A percentile compares a stretch with the other conserved stretches of the same genome.
phyloP scores from a whole-genome alignment of 805 yeast genomes.

The Cyberlindnera petersonii region DNA sequence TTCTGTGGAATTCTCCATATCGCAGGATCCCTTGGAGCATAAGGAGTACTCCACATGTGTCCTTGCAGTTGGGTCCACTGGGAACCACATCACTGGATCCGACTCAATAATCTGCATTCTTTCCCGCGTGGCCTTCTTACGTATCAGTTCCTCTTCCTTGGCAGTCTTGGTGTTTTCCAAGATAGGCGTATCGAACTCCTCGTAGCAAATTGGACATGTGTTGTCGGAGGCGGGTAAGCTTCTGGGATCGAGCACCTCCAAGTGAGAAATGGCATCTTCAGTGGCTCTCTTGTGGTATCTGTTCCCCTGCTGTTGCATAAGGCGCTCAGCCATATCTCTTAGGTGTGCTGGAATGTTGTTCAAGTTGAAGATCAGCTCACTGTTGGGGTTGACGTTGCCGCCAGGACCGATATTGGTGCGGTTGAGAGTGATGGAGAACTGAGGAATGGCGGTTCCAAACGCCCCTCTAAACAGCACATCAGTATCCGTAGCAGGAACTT shows the following conservation, averaged over 20 bases:
- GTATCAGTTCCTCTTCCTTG: conserved; percentile 8
- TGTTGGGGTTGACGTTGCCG: conserved; percentile 10
- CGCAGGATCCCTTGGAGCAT: neutral
- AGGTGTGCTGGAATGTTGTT: conserved; percentile 15
- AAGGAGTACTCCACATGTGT: conserved; percentile 10
- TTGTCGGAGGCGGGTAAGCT: conserved; percentile 11
- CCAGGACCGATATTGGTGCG: conserved; percentile 19
- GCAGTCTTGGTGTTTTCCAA: neutral
- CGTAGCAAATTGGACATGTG: conserved; percentile 24
- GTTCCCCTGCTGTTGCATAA: conserved; percentile 5
- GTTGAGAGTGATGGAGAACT: conserved; percentile 19
- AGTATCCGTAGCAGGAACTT: conserved; percentile 13
- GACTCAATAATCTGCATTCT: conserved; percentile 7
- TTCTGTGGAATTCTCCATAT: neutral
- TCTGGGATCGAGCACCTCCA: conserved; percentile 11
- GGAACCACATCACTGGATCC: conserved; percentile 21
- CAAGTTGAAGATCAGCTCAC: conserved; percentile 19
- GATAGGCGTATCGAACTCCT: conserved; percentile 13
- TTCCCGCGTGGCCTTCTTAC: conserved; percentile 7
- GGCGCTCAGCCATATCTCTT: conserved; percentile 15
- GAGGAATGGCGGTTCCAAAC: conserved; percentile 15
- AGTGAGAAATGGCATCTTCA: conserved; percentile 20
- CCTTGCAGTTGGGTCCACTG: conserved; percentile 15
- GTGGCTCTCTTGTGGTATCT: conserved; percentile 18
- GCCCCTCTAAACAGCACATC: conserved; percentile 23